These are phyloP conservation scores for Chytriomyces sp. DNA, from an alignment of 192 early-diverging fungal species.

Conservation along the genomic window DNA sequence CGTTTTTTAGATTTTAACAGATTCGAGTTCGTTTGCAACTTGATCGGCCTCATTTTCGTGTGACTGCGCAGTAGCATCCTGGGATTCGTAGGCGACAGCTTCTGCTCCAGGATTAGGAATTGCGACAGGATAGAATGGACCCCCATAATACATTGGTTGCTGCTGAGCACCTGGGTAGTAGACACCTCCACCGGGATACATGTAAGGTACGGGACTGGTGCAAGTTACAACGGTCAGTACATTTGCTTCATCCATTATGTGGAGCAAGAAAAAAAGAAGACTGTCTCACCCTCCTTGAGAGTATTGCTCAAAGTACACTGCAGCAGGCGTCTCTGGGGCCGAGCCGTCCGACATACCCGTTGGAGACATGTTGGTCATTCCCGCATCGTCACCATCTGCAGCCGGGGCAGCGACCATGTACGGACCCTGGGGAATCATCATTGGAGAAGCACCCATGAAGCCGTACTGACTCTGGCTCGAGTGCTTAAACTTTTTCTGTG, in stretches of 20 bases:
- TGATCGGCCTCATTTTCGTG: slow-evolving; percentile 10
- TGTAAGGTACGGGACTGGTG: neutral
- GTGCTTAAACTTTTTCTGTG: slow-evolving; percentile 76
- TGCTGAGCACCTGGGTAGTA: neutral
- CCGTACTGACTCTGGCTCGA: slow-evolving; percentile 27
- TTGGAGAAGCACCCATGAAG: neutral
- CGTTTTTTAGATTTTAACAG: slow-evolving; percentile 1
- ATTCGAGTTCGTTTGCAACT: neutral
- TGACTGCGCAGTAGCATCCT: neutral
- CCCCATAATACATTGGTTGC: slow-evolving; percentile 22
- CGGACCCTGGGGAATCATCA: neutral
- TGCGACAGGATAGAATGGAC: slow-evolving; percentile 12
- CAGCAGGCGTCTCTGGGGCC: neutral
- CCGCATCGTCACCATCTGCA: neutral
- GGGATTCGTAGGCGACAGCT: neutral
- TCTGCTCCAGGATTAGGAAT: neutral
- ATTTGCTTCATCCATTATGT: too few relatives aligned
- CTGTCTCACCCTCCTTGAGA: neutral
- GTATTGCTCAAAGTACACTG: slow-evolving; percentile 10
- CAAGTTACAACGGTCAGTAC: neutral
- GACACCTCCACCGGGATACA: neutral
- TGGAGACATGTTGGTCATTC: too few relatives aligned
- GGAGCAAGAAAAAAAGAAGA: too few relatives aligned
- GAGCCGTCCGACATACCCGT: neutral
- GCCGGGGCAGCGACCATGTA: neutral